These are phyloP conservation scores for Solanum piurae DNA, from an alignment of 257 asterid genomes.

Conservation along the genomic window DNA sequence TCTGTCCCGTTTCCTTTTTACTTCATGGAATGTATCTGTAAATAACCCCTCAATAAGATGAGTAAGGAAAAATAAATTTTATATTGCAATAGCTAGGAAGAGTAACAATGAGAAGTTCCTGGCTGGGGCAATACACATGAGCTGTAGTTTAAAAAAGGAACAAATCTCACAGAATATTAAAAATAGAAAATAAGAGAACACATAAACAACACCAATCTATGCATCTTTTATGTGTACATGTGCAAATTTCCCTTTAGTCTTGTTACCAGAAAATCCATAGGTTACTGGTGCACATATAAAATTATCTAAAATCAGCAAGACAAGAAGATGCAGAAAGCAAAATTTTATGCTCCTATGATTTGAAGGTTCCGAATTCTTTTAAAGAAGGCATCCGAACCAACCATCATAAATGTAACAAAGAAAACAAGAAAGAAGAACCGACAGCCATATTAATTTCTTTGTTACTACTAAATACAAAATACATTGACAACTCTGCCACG, in stretches of 20 bases:
- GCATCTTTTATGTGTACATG: background rate
- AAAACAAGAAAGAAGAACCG: background rate
- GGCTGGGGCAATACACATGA: background rate
- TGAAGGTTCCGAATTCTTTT: background rate
- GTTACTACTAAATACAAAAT: background rate
- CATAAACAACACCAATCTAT: background rate
- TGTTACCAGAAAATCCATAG: background rate
- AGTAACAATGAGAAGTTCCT: background rate
- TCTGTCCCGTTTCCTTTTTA: conserved; percentile 61
- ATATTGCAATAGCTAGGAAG: background rate
- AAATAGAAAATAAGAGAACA: background rate
- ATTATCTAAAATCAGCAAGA: background rate
- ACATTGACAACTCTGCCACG: background rate
- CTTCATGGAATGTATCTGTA: conserved; percentile 91
- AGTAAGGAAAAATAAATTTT: background rate
- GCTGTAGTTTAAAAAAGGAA: background rate
- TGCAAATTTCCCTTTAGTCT: background rate
- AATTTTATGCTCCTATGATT: background rate
- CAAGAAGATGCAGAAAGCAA: background rate
- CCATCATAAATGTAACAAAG: background rate
- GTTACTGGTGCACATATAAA: background rate
- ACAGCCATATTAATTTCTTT: background rate
- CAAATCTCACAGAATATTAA: background rate
- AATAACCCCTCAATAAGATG: conserved; percentile 1
- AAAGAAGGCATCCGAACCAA: background rate